Evolutionary conservation across 2,329 filamentous ascomycete genomes (phyloP).

Genomic region (Sclerotinia trifoliorum): DNA sequence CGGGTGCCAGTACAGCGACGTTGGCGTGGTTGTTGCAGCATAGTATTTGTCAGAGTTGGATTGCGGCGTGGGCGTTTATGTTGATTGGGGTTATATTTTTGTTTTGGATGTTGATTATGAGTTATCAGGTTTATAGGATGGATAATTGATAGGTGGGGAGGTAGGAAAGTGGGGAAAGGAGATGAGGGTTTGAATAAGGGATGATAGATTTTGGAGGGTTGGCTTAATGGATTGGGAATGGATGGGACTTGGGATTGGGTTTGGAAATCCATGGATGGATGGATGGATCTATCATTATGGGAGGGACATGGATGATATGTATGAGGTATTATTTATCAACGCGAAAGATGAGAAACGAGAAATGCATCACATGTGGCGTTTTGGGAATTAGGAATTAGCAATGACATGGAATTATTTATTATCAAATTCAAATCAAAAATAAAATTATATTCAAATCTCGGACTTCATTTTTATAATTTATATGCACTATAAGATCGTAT

Average conservation of each 20-base stretch:
- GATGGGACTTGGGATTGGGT: too few species aligned
- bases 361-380: constrained; percentile 1
- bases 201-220: neutral
- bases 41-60: constrained; percentile 65
- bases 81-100: constrained; percentile 60
- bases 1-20: constrained; percentile 53
- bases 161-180: constrained; percentile 38
- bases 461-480: neutral
- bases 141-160: constrained; percentile 33
- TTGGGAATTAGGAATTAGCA: neutral
- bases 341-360: neutral
- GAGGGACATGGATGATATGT: neutral
- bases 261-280: neutral
- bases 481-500: neutral
- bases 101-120: constrained; percentile 68
- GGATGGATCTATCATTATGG: neutral
- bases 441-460: neutral
- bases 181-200: neutral
- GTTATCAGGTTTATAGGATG: constrained; percentile 56
- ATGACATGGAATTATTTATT: neutral
- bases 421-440: neutral
- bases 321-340: neutral
- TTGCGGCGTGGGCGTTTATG: constrained; percentile 62
- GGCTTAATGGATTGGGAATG: neutral
- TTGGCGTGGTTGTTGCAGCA: constrained; percentile 64